Evolutionary conservation across 202 grass and related monocot species (phyloP).

Genomic region (Panicum virgatum): DNA sequence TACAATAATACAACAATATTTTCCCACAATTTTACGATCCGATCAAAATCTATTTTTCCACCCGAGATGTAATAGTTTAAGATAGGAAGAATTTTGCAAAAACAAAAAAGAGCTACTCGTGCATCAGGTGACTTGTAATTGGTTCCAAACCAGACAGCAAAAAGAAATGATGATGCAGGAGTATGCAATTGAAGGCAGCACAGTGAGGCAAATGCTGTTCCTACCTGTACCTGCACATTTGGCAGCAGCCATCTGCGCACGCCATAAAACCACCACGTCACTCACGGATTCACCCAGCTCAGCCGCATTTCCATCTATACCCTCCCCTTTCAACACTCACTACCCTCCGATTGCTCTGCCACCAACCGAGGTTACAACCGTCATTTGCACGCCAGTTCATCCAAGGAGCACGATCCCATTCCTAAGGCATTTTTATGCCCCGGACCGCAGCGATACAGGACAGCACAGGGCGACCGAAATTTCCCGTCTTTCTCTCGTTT

Average conservation of each 20-base stretch:
- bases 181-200: not conserved
- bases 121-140: not conserved
- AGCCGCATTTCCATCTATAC: constrained; percentile 24
- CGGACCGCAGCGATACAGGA: not conserved
- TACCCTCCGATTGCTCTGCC: too few relatives aligned
- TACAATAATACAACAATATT: too few relatives aligned
- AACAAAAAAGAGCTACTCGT: not conserved
- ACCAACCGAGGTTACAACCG: not conserved
- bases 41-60: too few relatives aligned
- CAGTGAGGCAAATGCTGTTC: not conserved
- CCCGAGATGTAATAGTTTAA: too few relatives aligned
- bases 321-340: not conserved
- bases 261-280: constrained; percentile 47
- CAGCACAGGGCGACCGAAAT: constrained; percentile 26
- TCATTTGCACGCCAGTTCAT: not conserved
- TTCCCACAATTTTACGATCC: too few relatives aligned
- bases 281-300: constrained; percentile 17
- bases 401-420: not conserved
- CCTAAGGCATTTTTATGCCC: constrained; percentile 33
- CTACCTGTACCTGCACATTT: constrained; percentile 17
- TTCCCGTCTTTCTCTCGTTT: constrained; percentile 17
- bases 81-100: too few relatives aligned
- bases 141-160: not conserved
- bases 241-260: constrained; percentile 22
- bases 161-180: not conserved